These are phyloP conservation scores for Fusarium fracticaudum DNA, from an alignment of 2,329 filamentous ascomycete species.

Conservation along the genomic window DNA sequence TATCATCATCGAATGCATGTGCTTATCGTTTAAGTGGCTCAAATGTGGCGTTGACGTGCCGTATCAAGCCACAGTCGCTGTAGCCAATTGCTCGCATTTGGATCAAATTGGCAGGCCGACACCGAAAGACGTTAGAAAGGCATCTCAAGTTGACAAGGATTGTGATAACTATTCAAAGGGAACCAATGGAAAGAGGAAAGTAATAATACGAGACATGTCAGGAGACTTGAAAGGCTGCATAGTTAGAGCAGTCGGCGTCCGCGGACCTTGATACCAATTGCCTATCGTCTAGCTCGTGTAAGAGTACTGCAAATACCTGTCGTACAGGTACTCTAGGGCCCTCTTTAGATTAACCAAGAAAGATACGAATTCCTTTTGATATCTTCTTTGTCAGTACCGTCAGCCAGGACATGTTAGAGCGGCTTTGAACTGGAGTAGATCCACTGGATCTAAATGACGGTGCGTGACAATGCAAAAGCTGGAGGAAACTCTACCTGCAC, in stretches of 20 bases:
- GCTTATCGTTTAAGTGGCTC: neutral
- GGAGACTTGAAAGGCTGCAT: neutral
- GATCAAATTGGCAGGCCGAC: neutral
- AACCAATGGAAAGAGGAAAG: accelerated
- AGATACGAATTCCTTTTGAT: accelerated
- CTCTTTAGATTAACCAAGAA: neutral
- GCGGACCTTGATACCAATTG: neutral
- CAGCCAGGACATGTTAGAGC: no score
- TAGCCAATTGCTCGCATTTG: accelerated
- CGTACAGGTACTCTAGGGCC: neutral
- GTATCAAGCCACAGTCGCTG: neutral
- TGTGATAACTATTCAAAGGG: accelerated
- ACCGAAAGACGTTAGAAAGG: neutral
- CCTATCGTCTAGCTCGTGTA: neutral
- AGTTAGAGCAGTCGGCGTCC: neutral
- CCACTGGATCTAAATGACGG: no score
- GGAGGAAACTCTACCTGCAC: neutral
- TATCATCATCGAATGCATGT: accelerated
- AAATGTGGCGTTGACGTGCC: neutral
- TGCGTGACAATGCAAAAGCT: neutral
- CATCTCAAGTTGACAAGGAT: neutral
- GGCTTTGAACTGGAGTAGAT: neutral
- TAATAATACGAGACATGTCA: accelerated
- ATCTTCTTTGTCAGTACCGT: neutral
- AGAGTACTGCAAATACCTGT: neutral